Base-by-base conservation (phyloP, 352 stramenopile genomes). In the Globisporangium megalacanthum region DNA sequence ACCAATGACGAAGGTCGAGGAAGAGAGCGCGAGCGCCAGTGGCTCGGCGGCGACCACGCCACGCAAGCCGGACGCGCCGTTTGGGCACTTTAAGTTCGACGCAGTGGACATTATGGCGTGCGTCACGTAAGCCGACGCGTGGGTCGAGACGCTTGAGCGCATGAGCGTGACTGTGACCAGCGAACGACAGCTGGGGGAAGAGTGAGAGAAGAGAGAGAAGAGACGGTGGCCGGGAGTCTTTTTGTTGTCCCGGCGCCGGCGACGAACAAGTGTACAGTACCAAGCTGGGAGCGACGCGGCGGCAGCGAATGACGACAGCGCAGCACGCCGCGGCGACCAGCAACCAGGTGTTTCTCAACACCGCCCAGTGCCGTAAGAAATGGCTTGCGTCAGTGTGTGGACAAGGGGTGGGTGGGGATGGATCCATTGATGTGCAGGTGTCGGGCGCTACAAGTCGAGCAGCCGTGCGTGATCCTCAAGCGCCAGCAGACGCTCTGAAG, bases 271-370 rank as follows among this genome's bases (percentile, higher is more conserved):
- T 54, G 50, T 56, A 56, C 36, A 19, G 31, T 56, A 56, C 20
- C 42, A 31, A 56, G 41, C 49, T 29, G 49, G 31, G 9, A 45
- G 33, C n/a, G 49, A 60, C 56, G 55, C 52, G 52, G 65, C 60
- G 60, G 50, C 58, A 45, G 31, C 50, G 31, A n/a, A 36, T 10
- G 46, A 15, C 25, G 46, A 39, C 50, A 61, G 31, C 52, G 68
- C 52, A 69, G 35, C 57, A 69, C 49, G 58, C 48, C 54, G 45
- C 52, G 17, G 29, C 53, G 54, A 45, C 37, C 52, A 52, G 62
- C 59, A 77, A 72, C 58, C 74, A 86, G 84, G 84, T 94, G 82
- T 90, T 94, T 92, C 65, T 94, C 46, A 94, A 92, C 84, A 92
- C 84, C 84, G 66, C 84, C 81, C 82, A 73, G 25, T 56, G 9